Percentiles rank a stretch among this genome's conserved stretches.
phyloP scores from a whole-genome alignment of 352 stramenopile genomes.

The Globisporangium apiculatum region DNA sequence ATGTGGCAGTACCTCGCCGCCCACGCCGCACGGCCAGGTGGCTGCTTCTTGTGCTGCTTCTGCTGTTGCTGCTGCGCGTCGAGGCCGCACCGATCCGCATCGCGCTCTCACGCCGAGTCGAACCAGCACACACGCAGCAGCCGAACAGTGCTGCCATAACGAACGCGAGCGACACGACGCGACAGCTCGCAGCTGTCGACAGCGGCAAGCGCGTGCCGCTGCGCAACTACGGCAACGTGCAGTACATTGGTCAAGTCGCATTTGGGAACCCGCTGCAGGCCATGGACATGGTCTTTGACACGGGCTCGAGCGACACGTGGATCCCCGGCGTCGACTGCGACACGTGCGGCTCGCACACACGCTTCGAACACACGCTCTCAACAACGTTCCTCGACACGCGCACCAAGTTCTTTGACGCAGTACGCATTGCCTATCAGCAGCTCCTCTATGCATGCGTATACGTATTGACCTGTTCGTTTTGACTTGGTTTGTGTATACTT shows the following conservation, averaged over 20 bases:
- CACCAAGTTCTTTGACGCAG: slow-evolving; percentile 64
- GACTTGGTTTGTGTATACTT: neutral
- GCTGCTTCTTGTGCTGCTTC: slow-evolving; percentile 2
- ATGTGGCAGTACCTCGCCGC: neutral
- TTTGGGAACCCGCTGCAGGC: slow-evolving; percentile 64
- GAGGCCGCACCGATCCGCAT: slow-evolving; percentile 27
- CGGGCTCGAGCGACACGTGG: slow-evolving; percentile 78
- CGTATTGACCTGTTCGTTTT: too few relatives aligned
- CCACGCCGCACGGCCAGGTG: neutral
- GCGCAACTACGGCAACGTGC: slow-evolving; percentile 82
- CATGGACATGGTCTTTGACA: slow-evolving; percentile 75
- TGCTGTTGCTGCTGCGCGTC: neutral
- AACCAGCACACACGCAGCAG: neutral
- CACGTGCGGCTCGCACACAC: slow-evolving; percentile 44
- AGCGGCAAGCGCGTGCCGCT: slow-evolving; percentile 38
- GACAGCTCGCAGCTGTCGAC: slow-evolving; percentile 14
- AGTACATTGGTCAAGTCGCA: slow-evolving; percentile 70
- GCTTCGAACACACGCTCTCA: slow-evolving; percentile 44
- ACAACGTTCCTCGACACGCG: slow-evolving; percentile 69
- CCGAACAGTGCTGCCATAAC: neutral
- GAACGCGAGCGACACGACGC: neutral
- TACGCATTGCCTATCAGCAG: slow-evolving; percentile 6
- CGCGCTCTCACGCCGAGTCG: slow-evolving; percentile 12
- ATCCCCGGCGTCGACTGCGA: slow-evolving; percentile 47
- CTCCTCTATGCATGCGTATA: too few relatives aligned